phyloP scores from a whole-genome alignment of 768 basidiomycete genomes.

The Hypholoma fasciculare region DNA sequence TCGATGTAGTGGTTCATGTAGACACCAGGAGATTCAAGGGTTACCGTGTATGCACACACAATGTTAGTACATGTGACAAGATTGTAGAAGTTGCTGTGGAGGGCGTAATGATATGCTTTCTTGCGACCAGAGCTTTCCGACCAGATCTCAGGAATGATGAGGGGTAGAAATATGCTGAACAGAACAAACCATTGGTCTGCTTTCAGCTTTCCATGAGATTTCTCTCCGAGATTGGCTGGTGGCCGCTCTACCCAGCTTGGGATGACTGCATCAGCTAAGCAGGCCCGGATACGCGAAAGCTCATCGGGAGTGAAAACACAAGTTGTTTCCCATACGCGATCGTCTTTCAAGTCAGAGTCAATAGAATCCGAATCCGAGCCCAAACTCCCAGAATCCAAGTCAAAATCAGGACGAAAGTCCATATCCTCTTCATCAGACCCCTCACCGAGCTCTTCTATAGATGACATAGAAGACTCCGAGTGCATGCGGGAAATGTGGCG shows the following conservation, averaged over 20 bases:
- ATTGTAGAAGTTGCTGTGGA: conserved; percentile 20
- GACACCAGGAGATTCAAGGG: conserved; percentile 4
- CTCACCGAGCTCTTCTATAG: too few species aligned
- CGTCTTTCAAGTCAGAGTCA: neutral
- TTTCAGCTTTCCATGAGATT: conserved; percentile 22
- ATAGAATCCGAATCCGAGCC: neutral
- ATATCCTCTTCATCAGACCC: too few species aligned
- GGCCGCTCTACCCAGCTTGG: conserved; percentile 20
- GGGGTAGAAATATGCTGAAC: conserved; percentile 19
- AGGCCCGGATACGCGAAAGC: conserved; percentile 5
- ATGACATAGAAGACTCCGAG: too few species aligned
- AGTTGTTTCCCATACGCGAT: neutral
- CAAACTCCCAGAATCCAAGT: neutral
- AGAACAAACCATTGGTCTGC: conserved; percentile 21
- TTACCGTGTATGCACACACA: conserved; percentile 13
- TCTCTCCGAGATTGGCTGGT: conserved; percentile 21
- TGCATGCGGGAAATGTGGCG: too few species aligned
- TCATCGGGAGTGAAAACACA: conserved; percentile 6
- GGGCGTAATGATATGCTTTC: too few species aligned
- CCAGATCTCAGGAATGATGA: conserved; percentile 22
- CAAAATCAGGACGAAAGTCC: too few species aligned
- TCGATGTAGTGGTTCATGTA: conserved; percentile 18
- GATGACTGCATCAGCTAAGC: conserved; percentile 5
- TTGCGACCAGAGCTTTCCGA: too few species aligned
- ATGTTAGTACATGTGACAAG: conserved; percentile 22